Evolutionary conservation across 208 protist genomes (phyloP).

Genomic region (Blastocrithidia nonstop): DNA sequence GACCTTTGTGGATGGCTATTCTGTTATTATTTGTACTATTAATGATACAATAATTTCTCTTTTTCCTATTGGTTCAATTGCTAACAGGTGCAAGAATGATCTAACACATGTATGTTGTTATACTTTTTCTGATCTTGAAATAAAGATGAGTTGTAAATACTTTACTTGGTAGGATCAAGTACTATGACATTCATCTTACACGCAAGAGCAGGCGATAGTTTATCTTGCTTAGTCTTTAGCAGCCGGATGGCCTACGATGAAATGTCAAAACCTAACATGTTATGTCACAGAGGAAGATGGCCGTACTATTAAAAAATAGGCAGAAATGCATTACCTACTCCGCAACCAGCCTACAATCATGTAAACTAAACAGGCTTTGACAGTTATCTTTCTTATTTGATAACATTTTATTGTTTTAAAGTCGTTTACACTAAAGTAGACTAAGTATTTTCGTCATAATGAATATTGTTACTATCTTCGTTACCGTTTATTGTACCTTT

Average conservation of each 20-base stretch:
- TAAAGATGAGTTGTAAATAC: neutral
- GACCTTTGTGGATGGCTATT: neutral
- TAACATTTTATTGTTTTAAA: too few species aligned
- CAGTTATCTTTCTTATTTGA: too few species aligned
- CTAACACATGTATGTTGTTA: too few species aligned
- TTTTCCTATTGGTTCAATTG: neutral
- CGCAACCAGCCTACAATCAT: constrained; percentile 89
- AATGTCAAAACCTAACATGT: constrained; percentile 81
- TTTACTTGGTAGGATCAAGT: constrained; percentile 5
- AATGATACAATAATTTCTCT: neutral
- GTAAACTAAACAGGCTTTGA: too few species aligned
- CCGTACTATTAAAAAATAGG: constrained; percentile 76
- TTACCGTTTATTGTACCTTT: neutral
- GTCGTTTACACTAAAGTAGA: too few species aligned
- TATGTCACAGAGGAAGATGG: constrained; percentile 34
- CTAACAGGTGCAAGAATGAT: neutral
- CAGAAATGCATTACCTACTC: constrained; percentile 89
- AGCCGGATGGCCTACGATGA: constrained; percentile 76
- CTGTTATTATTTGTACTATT: neutral
- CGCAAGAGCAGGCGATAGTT: too few species aligned
- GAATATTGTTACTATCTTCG: neutral
- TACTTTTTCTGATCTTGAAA: neutral
- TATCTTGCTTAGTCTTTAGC: constrained; percentile 27
- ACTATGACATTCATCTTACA: constrained; percentile 24
- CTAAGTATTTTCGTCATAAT: too few species aligned